Base-by-base conservation (phyloP, 2,329 filamentous ascomycete species). In the Cladosporium phlei region DNA sequence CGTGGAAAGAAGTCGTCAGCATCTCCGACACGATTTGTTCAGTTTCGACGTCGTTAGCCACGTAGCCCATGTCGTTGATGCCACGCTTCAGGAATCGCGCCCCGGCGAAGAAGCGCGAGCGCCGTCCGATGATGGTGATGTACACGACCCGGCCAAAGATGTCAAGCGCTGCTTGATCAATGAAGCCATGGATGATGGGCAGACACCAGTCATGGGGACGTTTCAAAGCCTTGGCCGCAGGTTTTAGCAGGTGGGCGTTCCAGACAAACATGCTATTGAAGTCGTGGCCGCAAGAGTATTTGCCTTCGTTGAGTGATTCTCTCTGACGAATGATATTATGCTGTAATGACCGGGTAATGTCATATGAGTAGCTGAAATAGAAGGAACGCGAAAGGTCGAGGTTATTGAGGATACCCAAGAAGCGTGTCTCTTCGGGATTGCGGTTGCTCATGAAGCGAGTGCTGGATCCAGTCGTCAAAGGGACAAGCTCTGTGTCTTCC, bases 341-440 rank as follows among this genome's bases (percentile, higher is more conserved):
- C 65, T 98, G 93, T 37, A 98, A 72, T 1, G 89, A 95, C 45
- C 83, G 80, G 1, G 93, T 98, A 55, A 97, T 86, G 63, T 98
- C 88, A 69, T 98, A 98, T 0, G 91, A 94, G 64, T 96, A 96
- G 70, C 91, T 96, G 71, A 96, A 98, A 68, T 98, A 98, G 66
- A 98, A 98, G 0, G 87, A 94, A 47, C 86, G 79, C 0, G 86
- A 89, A 50, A 98, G 71, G 64, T 98, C 93, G 24, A 98, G 75
- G 56, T 95, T 95, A 63, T 87, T 89, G 34, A 98, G 74, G 43
- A 96, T 97, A 20, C 80, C 78, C 25, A 97, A 75, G 60, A 95
- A 97, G 21, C 91, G 83, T 29, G 86, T 82, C 67, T 98, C 93
- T 64, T 97, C 91, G 0, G 87, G 79, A 58, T 94, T 93, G 43